Conservation (phyloP, 1,284 basidiomycete genomes). For the Heterobasidion annosum region DNA sequence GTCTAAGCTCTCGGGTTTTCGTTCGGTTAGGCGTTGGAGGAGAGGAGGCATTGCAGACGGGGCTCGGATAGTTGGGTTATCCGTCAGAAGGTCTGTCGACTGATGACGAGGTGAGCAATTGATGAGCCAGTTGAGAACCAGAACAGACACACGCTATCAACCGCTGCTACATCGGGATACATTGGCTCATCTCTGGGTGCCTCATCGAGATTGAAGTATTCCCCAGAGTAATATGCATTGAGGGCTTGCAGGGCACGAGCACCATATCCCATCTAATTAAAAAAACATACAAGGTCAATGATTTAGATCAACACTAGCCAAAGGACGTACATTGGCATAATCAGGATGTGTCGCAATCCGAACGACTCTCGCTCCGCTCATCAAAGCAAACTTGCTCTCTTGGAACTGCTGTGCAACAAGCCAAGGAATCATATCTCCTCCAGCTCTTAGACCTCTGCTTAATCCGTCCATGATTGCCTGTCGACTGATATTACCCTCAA, state of each 20-base stretch:
- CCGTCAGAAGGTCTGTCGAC: slow-evolving; percentile 55
- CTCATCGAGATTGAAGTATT: slow-evolving; percentile 88
- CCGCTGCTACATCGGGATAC: slow-evolving; percentile 52
- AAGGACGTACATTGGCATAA: slow-evolving; percentile 68
- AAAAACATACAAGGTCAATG: slow-evolving; percentile 3
- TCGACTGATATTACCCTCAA: slow-evolving; percentile 91
- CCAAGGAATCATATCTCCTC: slow-evolving; percentile 99
- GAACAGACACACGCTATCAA: slow-evolving; percentile 45
- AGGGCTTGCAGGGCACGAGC: slow-evolving; percentile 84
- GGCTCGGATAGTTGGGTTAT: slow-evolving; percentile 70
- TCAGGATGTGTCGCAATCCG: slow-evolving; percentile 97
- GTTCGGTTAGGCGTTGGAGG: slow-evolving; percentile 84
- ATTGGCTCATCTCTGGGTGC: slow-evolving; percentile 40
- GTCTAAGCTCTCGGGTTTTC: slow-evolving; percentile 86
- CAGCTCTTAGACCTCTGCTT: slow-evolving; percentile 70
- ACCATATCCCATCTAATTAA: slow-evolving; percentile 91
- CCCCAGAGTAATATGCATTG: slow-evolving; percentile 88
- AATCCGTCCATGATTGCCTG: slow-evolving; percentile 84
- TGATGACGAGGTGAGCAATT: slow-evolving; percentile 10
- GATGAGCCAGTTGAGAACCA: background rate
- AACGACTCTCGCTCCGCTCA: slow-evolving; percentile 90
- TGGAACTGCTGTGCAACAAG: slow-evolving; percentile 94
- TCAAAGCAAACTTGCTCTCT: slow-evolving; percentile 87
- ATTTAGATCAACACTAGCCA: background rate
- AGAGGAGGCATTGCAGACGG: slow-evolving; percentile 85